Base-by-base conservation (phyloP, 75 land plant genomes). In the Pinus tabuliformis region DNA sequence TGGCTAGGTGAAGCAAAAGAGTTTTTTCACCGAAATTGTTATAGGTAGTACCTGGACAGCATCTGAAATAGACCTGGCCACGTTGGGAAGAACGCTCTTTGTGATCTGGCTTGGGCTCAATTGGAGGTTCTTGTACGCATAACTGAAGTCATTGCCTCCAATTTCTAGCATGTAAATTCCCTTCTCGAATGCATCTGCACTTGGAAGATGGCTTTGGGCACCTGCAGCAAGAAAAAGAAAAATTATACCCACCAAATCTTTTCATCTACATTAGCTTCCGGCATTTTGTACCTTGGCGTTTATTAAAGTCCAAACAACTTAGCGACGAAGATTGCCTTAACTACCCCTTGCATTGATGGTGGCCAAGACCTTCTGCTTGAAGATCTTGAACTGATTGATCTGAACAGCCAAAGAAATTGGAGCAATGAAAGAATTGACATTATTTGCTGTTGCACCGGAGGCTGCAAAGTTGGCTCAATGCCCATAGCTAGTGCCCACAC, bases 391-490 rank as follows among this genome's bases (percentile, higher is more conserved):
- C 37, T 90, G 84, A 18, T 45, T 12, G 26, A 81, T 16, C 57
- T 90, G 92, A 18, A 90, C 77, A 62, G 77, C 83, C 0, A 90
- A 83, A 13, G 77, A 83, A 45, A 90, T 85, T 9, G 92, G 89
- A 37, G 57, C 11, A 85, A 82, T 62, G 66, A 59, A 59, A 72
- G 61, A 36, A 21, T 79, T 12, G 49, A 8, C 5, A 84, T 80
- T 20, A 78, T 81, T 71, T 72, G 83, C 49, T 14, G 86, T 58
- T 37, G 45, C 24, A 59, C 93, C 93, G 16, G 87, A 87, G 1
- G 84, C 85, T 0, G 93, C 93, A 63, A 91, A 91, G 49, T 91
- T 91, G 14, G 89, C 93, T 24, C 93, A 89, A 62, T 86, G 87
- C 6, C 77, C 63, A 78, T 78, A 91, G 73, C 83, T 85, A 6